Evolutionary conservation across 345 rosid species (phyloP).

Genomic region (Eucalyptus albens): DNA sequence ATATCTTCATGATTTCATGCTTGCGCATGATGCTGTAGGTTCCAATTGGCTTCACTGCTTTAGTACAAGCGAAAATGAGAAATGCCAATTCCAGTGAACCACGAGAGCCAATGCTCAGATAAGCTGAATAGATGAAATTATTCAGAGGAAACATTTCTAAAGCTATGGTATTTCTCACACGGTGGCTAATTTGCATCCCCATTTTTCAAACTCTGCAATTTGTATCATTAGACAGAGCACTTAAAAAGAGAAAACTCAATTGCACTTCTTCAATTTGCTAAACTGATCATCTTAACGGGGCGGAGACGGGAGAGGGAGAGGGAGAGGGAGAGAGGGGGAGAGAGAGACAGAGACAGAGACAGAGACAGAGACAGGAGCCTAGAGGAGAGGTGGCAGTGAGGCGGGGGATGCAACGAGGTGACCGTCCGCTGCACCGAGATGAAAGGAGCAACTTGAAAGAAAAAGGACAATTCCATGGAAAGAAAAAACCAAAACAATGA

Average conservation of each 20-base stretch:
- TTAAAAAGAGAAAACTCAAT: background rate
- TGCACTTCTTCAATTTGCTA: background rate
- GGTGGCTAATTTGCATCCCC: background rate
- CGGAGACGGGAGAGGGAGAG: background rate
- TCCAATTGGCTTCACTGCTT: background rate
- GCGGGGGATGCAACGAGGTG: background rate
- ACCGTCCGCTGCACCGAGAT: background rate
- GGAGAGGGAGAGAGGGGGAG: background rate
- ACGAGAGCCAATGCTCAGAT: background rate
- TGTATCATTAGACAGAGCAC: background rate
- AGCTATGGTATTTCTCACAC: background rate
- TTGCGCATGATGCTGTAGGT: background rate
- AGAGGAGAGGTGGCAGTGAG: background rate
- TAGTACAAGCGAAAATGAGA: background rate
- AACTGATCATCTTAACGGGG: background rate
- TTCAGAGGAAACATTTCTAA: background rate
- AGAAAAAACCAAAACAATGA: too few relatives aligned
- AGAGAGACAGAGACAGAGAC: background rate
- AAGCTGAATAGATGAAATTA: background rate
- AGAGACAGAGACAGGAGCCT: background rate
- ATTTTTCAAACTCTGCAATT: background rate
- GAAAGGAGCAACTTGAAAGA: background rate
- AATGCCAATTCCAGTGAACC: background rate
- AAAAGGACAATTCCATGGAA: background rate
- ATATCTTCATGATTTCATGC: background rate